Conservation (phyloP, 139 green algal genomes). For the Asterochloris erici region DNA sequence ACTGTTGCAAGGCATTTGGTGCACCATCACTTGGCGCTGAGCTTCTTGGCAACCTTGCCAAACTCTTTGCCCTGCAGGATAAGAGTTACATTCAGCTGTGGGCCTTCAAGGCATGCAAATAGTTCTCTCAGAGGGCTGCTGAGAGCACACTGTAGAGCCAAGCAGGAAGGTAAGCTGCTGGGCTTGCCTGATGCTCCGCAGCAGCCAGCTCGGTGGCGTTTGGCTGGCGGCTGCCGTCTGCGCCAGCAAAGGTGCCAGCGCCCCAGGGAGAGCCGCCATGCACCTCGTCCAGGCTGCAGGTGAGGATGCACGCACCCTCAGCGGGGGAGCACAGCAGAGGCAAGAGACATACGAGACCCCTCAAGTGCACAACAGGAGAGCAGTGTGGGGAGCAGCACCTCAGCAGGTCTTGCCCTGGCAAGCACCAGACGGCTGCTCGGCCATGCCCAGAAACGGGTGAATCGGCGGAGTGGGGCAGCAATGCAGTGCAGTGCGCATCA, state of each 20-base stretch:
- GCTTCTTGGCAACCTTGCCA: neutral
- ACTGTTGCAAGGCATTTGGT: too few relatives aligned
- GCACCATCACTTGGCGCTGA: neutral
- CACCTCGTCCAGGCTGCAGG: constrained; percentile 3
- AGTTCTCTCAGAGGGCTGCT: too few relatives aligned
- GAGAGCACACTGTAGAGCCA: too few relatives aligned
- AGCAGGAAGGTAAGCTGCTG: too few relatives aligned
- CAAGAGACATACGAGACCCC: neutral
- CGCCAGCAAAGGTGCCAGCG: constrained; percentile 60
- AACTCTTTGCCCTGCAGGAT: neutral
- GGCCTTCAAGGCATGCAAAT: too few relatives aligned
- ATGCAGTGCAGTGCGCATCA: too few relatives aligned
- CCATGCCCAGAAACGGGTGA: too few relatives aligned
- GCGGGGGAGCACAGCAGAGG: constrained; percentile 14
- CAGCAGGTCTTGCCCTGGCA: neutral
- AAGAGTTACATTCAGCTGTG: neutral
- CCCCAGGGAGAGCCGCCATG: constrained; percentile 70
- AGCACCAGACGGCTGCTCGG: too few relatives aligned
- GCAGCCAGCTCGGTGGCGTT: constrained; percentile 59
- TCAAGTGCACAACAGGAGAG: neutral
- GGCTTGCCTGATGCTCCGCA: constrained; percentile 47
- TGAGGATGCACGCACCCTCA: neutral
- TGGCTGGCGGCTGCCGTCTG: constrained; percentile 61
- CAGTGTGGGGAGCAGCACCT: neutral
- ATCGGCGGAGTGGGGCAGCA: too few relatives aligned